Base-by-base conservation (phyloP, 1,284 basidiomycete genomes). In the Microbotryum silenes-acaulis region DNA sequence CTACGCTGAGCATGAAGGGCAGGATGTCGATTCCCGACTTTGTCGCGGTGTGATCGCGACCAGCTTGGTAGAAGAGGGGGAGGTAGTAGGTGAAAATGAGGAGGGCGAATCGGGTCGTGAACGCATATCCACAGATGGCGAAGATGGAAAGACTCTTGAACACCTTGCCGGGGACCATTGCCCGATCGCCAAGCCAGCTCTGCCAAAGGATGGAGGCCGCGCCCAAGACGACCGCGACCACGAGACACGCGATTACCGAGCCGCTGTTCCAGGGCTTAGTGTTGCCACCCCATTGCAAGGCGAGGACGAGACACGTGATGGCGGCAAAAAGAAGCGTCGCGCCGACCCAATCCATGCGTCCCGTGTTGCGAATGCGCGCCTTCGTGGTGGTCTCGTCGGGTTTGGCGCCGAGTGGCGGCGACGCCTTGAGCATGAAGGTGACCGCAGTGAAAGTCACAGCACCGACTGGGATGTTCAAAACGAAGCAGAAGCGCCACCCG, bases 181-280 rank as follows among this genome's bases (percentile, higher is more conserved):
- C 73, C 4, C 59, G 37, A 29, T 71, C 72, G 27, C 68, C 67
- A 37, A 70, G 66, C 62, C 62, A 68, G 48, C 71, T 67, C 51
- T 73, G 67, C 54, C 67, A 68, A 23, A 58, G 56, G 47, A 71
- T 70, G 27, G 68, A 62, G 23, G 49, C 52, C 20, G 64, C 48
- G 46, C 61, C 62, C 7, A 67, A 20, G 8, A 73, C 71, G 23
- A 67, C 72, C 5, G 69, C 65, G 20, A 75, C 66, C 16, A 75
- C 67, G 31, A 74, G 64, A 23, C 54, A 61, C 3, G 70, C 72
- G 56, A 80, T 76, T 56, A 79, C 77, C 6, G 67, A 63, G 9
- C 64, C 64, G 42, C 71, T 59, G 45, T 51, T 45, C 73, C 73
- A 74, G 0, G 60, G 59, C 56, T 73, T 70, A 33, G 65, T 66